A percentile compares a stretch with the other conserved stretches of the same genome.
phyloP scores from a whole-genome alignment of 106 monocot genomes.

The Apostasia shenzhenica region DNA sequence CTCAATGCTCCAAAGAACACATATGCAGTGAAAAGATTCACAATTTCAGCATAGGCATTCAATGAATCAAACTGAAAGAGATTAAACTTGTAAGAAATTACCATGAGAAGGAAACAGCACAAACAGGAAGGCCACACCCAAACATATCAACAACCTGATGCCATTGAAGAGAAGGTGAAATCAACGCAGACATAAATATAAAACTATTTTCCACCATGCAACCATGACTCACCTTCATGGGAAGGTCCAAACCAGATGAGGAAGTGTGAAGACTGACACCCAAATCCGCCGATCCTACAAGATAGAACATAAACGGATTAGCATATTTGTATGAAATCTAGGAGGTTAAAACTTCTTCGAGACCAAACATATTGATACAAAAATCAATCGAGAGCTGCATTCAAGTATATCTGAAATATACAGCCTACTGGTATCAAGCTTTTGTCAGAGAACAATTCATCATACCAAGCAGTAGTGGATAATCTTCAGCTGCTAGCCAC shows the following conservation, averaged over 20 bases:
- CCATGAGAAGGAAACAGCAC: slow-evolving; percentile 89
- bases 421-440: not conserved
- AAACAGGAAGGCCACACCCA: slow-evolving; percentile 90
- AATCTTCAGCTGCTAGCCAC: slow-evolving; percentile 90
- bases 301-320: not conserved
- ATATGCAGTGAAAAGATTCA: slow-evolving; percentile 2
- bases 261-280: slow-evolving; percentile 91
- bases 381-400: not conserved
- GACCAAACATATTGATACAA: not conserved
- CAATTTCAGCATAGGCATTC: not conserved
- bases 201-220: not conserved
- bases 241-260: slow-evolving; percentile 93
- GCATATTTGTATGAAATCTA: not conserved
- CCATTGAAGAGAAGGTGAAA: not conserved
- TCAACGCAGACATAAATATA: not conserved
- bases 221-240: slow-evolving; percentile 75
- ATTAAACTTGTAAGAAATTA: slow-evolving; percentile 18
- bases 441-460: slow-evolving; percentile 1
- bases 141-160: slow-evolving; percentile 97
- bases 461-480: slow-evolving; percentile 82
- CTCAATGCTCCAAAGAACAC: slow-evolving; percentile 55
- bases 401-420: not conserved
- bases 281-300: slow-evolving; percentile 89
- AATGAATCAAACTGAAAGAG: not conserved
- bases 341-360: not conserved